Base-by-base conservation (phyloP, 164 flowering plant species). In the Vitis rupestris region DNA sequence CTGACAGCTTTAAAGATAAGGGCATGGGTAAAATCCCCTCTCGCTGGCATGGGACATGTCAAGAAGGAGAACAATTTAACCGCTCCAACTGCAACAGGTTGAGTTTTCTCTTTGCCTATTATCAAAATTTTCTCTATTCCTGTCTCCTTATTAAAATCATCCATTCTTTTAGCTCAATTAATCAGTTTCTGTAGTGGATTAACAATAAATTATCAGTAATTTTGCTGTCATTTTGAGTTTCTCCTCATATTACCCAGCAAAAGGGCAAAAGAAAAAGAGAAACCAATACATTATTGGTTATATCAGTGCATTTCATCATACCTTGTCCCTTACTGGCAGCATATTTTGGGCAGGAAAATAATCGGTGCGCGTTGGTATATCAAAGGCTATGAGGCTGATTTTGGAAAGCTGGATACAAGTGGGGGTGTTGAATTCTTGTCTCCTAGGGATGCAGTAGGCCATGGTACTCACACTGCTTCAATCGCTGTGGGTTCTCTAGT, bases 391-490 rank as follows among this genome's bases (percentile, higher is more conserved):
- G 79, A 76, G 37, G 83, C 81, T 53, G 82, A 82, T 64, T 73
- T 69, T 44, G 86, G 86, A 13, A 56, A 74, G 60, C 62, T 81
- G 13, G 70, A 78, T 44, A 62, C 78, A 44, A 72, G 69, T 61
- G 77, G 50, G 10, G 58, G 54, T 52, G 48, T 72, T 29, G 85
- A 82, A 52, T 82, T 65, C 70, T 67, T 80, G 48, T 86, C 87
- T 54, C 83, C 88, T 10, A 65, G 86, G 31, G 88, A 86, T 79
- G 78, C 84, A 51, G 74, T 12, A 0, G 90, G 90, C 12, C 90
- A 86, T 76, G 90, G 86, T 11, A 80, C 88, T 31, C 90, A 86
- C 75, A 86, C 88, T 13, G 47, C 88, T 50, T 82, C 88, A 19
- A 86, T 78, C 51, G 87, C 86, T 11, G 82, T 80, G 31, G 90